These are phyloP conservation scores for Aspergillus hortae DNA, from an alignment of 2,329 filamentous ascomycete genomes.

Conservation along the genomic window DNA sequence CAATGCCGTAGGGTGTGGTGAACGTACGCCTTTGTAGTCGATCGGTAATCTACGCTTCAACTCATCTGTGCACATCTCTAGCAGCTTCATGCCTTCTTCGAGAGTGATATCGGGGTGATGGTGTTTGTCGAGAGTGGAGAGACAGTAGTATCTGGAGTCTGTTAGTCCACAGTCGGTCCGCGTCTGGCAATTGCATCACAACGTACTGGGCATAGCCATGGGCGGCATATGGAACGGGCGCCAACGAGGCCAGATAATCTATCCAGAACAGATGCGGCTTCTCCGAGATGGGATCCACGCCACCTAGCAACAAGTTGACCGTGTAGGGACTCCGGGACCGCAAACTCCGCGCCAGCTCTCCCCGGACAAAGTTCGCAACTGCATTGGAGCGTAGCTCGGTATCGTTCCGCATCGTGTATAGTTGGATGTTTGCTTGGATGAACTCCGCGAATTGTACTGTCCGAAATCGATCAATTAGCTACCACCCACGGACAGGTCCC, in stretches of 20 bases:
- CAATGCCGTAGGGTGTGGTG: neutral
- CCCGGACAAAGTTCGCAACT: slow-evolving; percentile 87
- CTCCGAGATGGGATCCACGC: slow-evolving; percentile 85
- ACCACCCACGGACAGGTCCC: neutral
- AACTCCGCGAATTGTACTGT: slow-evolving; percentile 98
- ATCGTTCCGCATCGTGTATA: slow-evolving; percentile 98
- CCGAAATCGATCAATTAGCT: neutral
- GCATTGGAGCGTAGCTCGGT: slow-evolving; percentile 85
- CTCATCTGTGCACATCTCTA: slow-evolving; percentile 94
- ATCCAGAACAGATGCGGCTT: slow-evolving; percentile 95
- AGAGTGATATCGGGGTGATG: slow-evolving; percentile 91
- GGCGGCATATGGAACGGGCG: slow-evolving; percentile 87
- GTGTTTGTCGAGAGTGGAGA: slow-evolving; percentile 97
- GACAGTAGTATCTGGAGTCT: slow-evolving; percentile 78
- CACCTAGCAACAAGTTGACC: slow-evolving; percentile 92
- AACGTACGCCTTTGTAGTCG: slow-evolving; percentile 90
- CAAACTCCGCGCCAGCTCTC: slow-evolving; percentile 85
- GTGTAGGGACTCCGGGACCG: slow-evolving; percentile 92
- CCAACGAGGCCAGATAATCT: slow-evolving; percentile 89
- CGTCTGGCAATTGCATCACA: neutral
- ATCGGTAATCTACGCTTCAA: slow-evolving; percentile 94
- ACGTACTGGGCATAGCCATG: slow-evolving; percentile 95
- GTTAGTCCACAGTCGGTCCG: slow-evolving; percentile 10
- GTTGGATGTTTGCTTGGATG: slow-evolving; percentile 95
- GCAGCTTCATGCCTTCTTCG: slow-evolving; percentile 84